Evolutionary conservation across 2,329 filamentous ascomycete species (phyloP), one percentile per base, ranked within the genome.

Genomic region (Arthrinium puccinioides): DNA sequence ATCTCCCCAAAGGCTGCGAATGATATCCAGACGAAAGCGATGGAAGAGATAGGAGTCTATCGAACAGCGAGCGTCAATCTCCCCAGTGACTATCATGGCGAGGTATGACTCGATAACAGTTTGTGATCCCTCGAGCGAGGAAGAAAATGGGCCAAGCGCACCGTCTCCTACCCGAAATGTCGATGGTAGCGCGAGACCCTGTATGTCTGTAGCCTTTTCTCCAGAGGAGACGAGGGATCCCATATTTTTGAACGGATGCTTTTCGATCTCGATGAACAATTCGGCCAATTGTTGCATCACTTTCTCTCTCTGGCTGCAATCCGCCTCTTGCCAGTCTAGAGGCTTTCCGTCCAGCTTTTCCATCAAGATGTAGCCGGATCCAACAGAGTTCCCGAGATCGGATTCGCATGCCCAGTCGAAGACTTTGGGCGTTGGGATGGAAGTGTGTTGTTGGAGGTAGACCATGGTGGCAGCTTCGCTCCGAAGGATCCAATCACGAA

Each of bases 321-420:
- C 57, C 9, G 59, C 48, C 25, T 38, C 30, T 32, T 57, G 44
- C 59, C 57, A 67, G 5, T 52, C 44, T 16, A 67, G 45, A 1
- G 57, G 54, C 15, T 32, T 50, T 5, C 61, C 58, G 9, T 49
- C 43, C 30, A 67, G 36, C 46, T 63, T 67, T 40, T 66, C 59
- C 53, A 66, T 61, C 14, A 67, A 48, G 30, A 67, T 64, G 38
- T 64, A 67, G 16, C 57, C 52, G 27, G 60, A 50, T 60, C 57
- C 24, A 64, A 36, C 18, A 43, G 43, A 41, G 23, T 64, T 64
- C 2, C 14, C 23, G 3, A 44, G 47, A 38, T 55, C 52, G 9
- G 51, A 51, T 34, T 54, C 52, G 35, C 50, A 58, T 19, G 48
- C 51, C 48, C 44, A 56, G 38, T 62, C 57, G 38, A 55, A 59